Base-by-base conservation (phyloP, 495 filamentous ascomycete species). In the Astrocystis sublimbata region DNA sequence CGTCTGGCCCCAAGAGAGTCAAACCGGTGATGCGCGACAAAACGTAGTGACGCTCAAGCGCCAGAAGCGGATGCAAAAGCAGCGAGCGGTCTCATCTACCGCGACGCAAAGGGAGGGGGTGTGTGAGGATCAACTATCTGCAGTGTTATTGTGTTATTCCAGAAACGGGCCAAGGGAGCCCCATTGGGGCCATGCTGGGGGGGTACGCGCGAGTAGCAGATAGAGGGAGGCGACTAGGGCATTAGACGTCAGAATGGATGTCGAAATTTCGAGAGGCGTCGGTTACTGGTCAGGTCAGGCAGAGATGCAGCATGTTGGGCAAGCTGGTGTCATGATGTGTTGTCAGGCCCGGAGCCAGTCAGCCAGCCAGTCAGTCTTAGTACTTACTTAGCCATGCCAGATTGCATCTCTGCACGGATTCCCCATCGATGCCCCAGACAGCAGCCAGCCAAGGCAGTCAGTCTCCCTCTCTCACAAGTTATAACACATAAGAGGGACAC, bases 291-390 rank as follows among this genome's bases (percentile, higher is more conserved):
- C 71, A 73, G 73, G 77, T 81, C 77, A 80, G 79, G 79, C 79
- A 78, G 78, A 76, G 72, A 75, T 80, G 79, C 79, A 76, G 75
- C 71, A 68, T 67, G 68, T 78, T 74, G 74, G 78, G 78, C 78
- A 71, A 74, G 76, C 75, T 79, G 59, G 74, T 81, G 65, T 69
- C 66, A 73, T 72, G 60, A 74, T 73, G 64, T 66, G 68, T 72
- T 72, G 70, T 72, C 70, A 70, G 67, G 60, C 53, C 68, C 35
- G 33, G 61, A 51, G 58, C 61, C 68, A 65, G 65, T 65, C 65
- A 58, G 63, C 62, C 58, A 41, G 51, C n/a, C n/a, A n/a, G n/a
- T n/a, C n/a, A n/a, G n/a, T n/a, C n/a, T n/a, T n/a, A n/a, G n/a
- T n/a, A 47, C 41, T 26, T 55, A 41, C n/a, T 55, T 21, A 47